These are phyloP conservation scores for Phlyctochytrium arcticum DNA, from an alignment of 192 early-diverging fungal genomes.

Conservation along the genomic window DNA sequence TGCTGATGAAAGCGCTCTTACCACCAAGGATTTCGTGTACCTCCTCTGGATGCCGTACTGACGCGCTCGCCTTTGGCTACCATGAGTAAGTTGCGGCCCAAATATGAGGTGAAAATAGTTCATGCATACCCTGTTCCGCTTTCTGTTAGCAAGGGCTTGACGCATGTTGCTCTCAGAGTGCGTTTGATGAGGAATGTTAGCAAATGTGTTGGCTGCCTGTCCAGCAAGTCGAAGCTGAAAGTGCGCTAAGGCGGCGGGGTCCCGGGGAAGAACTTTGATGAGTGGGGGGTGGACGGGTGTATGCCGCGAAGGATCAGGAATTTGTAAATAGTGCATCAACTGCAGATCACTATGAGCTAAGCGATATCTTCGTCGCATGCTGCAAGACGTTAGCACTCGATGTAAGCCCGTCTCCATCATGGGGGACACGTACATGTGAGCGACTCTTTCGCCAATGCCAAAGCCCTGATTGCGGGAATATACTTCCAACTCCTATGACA, in stretches of 20 bases:
- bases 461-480: constrained; percentile 28
- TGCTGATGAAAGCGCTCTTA: too few relatives aligned
- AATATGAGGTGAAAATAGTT: too few relatives aligned
- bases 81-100: too few relatives aligned
- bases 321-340: constrained; percentile 28
- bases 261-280: constrained; percentile 21
- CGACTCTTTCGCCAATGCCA: constrained; percentile 6
- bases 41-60: too few relatives aligned
- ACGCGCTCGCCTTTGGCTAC: too few relatives aligned
- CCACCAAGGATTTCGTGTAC: too few relatives aligned
- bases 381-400: neutral
- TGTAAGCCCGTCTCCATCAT: neutral
- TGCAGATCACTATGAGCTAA: constrained; percentile 23
- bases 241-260: constrained; percentile 1
- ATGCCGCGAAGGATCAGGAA: constrained; percentile 8
- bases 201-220: too few relatives aligned
- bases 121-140: too few relatives aligned
- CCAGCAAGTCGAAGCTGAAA: too few relatives aligned
- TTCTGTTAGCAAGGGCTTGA: too few relatives aligned
- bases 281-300: constrained; percentile 19
- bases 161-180: too few relatives aligned
- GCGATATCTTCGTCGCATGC: constrained; percentile 18
- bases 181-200: too few relatives aligned
- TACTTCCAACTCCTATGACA: constrained; percentile 28
- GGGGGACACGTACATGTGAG: constrained; percentile 14